Conservation (phyloP, 2,329 filamentous ascomycete species). For the Verticillium klebahnii region DNA sequence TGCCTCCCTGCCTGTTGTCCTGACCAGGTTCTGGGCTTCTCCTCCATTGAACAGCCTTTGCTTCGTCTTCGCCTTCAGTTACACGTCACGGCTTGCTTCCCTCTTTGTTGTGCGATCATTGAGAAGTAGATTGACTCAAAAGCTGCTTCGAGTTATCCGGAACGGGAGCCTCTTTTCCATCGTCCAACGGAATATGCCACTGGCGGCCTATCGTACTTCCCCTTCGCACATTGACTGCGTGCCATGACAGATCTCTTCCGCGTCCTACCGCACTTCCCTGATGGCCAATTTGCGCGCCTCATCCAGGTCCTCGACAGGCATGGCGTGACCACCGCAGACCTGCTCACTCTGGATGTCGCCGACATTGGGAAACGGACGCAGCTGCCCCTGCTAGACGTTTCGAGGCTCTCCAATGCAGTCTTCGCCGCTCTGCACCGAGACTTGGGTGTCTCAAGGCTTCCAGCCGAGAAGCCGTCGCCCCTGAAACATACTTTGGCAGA, state of each 20-base stretch:
- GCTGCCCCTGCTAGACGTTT: conserved; percentile 75
- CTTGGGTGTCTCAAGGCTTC: conserved; percentile 24
- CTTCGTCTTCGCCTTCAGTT: not conserved
- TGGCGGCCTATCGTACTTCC: conserved; percentile 1
- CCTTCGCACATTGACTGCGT: not conserved
- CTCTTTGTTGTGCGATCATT: no score
- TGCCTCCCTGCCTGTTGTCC: not conserved
- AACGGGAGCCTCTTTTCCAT: not conserved
- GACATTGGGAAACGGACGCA: conserved; percentile 84
- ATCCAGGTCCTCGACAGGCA: conserved; percentile 76
- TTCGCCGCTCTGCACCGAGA: conserved; percentile 63
- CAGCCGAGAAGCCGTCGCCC: not conserved
- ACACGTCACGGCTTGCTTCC: not conserved
- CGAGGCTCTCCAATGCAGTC: conserved; percentile 65
- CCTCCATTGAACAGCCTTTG: not conserved
- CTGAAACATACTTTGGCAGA: conserved; percentile 7
- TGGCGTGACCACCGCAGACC: conserved; percentile 72
- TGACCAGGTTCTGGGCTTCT: not conserved
- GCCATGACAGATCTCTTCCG: conserved; percentile 81
- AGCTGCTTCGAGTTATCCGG: no score
- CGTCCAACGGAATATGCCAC: not conserved
- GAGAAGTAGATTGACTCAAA: no score
- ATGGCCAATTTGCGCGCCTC: conserved; percentile 66
- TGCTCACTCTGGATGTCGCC: conserved; percentile 76
- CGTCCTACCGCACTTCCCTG: conserved; percentile 76